Percentiles rank a stretch among this genome's conserved stretches.
These are phyloP conservation scores for Cornus suecica DNA, from an alignment of 148 eudicot species.

Conservation along the genomic window DNA sequence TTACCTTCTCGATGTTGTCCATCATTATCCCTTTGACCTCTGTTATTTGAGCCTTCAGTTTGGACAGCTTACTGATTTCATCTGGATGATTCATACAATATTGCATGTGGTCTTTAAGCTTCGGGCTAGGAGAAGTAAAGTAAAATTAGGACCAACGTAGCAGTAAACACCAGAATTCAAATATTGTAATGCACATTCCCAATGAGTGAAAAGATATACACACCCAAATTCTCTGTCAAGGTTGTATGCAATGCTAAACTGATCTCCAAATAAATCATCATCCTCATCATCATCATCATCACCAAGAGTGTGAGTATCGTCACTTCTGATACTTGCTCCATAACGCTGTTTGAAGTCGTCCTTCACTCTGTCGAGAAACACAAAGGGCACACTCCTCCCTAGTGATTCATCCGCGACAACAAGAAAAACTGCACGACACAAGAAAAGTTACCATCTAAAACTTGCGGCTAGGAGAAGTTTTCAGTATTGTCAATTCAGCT, in stretches of 20 bases:
- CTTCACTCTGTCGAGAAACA: constrained; percentile 94
- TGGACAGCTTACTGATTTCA: constrained; percentile 93
- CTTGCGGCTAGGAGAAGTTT: neutral
- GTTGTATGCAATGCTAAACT: constrained; percentile 94
- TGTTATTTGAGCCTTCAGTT: constrained; percentile 92
- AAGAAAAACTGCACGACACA: constrained; percentile 73
- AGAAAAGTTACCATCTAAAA: neutral
- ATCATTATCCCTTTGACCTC: constrained; percentile 99
- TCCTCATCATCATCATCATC: constrained; percentile 75
- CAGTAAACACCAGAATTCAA: neutral
- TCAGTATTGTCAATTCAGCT: neutral
- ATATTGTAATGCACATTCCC: neutral
- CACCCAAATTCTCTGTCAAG: constrained; percentile 98
- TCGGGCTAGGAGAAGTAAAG: constrained; percentile 49
- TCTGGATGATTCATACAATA: constrained; percentile 97
- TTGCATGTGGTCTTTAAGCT: constrained; percentile 96
- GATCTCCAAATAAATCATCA: constrained; percentile 76
- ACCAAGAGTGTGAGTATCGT: constrained; percentile 69
- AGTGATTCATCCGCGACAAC: constrained; percentile 89
- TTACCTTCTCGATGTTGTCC: constrained; percentile 99
- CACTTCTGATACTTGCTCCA: constrained; percentile 71
- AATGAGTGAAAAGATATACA: constrained; percentile 14
- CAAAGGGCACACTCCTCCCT: constrained; percentile 93
- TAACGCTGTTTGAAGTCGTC: constrained; percentile 84
- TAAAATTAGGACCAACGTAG: constrained; percentile 5